These are phyloP conservation scores for Exophiala sp. DNA, from an alignment of 2,329 filamentous ascomycete species.

Conservation along the genomic window DNA sequence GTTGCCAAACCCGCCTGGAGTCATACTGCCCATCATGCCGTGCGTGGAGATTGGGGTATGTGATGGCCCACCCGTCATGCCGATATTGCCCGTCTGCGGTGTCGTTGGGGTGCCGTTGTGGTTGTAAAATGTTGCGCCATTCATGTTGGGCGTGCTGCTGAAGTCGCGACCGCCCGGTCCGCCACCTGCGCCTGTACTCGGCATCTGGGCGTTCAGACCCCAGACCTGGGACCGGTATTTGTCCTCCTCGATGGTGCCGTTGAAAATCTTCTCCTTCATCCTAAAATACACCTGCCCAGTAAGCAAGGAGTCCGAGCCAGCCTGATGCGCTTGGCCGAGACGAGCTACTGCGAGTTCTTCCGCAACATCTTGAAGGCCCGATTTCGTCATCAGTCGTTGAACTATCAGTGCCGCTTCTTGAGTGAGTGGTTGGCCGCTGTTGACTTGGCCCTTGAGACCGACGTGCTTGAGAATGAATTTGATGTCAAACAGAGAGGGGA, in stretches of 20 bases:
- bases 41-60: constrained; percentile 42
- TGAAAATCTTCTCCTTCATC: constrained; percentile 81
- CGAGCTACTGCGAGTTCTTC: constrained; percentile 88
- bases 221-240: constrained; percentile 86
- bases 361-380: constrained; percentile 85
- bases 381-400: constrained; percentile 80
- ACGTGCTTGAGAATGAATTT: constrained; percentile 95
- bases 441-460: constrained; percentile 61
- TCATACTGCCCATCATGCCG: constrained; percentile 62
- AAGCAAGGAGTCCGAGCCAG: constrained; percentile 85
- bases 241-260: constrained; percentile 67
- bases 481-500: constrained; percentile 89
- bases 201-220: constrained; percentile 72
- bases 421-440: constrained; percentile 59
- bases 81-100: constrained; percentile 53
- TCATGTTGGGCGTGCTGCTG: constrained; percentile 45
- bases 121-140: constrained; percentile 48
- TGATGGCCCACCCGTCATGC: constrained; percentile 37
- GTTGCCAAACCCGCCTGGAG: constrained; percentile 71
- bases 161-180: constrained; percentile 34
- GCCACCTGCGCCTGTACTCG: constrained; percentile 38
- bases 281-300: constrained; percentile 95
- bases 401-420: constrained; percentile 66
- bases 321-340: constrained; percentile 81
- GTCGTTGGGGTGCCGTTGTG: constrained; percentile 58